Percentiles rank a stretch among this genome's conserved stretches.
These are phyloP conservation scores for Melaleuca alternifolia DNA, from an alignment of 345 rosid species.

Conservation along the genomic window DNA sequence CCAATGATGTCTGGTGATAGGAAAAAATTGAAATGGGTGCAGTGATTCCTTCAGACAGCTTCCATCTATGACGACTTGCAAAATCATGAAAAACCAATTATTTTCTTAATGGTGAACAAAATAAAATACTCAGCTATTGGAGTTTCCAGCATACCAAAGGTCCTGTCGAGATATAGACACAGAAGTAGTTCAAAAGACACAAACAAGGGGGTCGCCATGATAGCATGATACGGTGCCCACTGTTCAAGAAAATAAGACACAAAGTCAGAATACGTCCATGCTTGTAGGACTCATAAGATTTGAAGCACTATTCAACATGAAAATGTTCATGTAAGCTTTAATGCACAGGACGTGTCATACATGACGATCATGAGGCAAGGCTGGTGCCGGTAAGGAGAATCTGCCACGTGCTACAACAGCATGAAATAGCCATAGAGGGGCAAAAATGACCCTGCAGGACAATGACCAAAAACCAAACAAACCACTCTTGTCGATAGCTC, in stretches of 20 bases:
- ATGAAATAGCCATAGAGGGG: constrained; percentile 82
- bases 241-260: constrained; percentile 20
- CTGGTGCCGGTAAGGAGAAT: constrained; percentile 91
- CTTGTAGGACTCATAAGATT: not conserved
- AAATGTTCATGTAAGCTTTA: not conserved
- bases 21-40: not conserved
- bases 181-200: constrained; percentile 81
- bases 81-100: not conserved
- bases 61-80: not conserved
- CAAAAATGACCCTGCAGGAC: constrained; percentile 52
- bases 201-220: constrained; percentile 70
- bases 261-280: not conserved
- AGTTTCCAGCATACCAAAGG: constrained; percentile 35
- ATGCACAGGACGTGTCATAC: constrained; percentile 21
- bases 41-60: not conserved
- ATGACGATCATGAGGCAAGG: constrained; percentile 71
- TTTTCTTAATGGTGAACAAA: not conserved
- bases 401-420: constrained; percentile 74
- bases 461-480: not conserved
- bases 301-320: not conserved
- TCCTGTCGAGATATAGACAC: constrained; percentile 58
- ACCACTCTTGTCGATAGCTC: not conserved
- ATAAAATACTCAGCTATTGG: not conserved
- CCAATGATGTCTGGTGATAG: not conserved
- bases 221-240: constrained; percentile 91